phyloP scores from a whole-genome alignment of 805 yeast genomes.

The Isabelozyma rhagii region DNA sequence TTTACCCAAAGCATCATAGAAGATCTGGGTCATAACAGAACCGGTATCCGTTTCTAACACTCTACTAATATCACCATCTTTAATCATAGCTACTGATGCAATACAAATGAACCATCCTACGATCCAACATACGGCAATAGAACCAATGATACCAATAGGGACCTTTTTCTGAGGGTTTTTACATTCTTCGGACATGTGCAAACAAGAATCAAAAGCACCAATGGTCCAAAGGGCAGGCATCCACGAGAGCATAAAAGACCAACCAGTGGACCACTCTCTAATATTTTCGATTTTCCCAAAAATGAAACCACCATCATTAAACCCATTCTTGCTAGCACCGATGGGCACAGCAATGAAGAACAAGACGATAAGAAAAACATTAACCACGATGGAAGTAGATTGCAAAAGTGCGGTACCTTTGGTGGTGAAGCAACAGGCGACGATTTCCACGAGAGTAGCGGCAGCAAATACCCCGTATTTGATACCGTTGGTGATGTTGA shows the following conservation, averaged over 20 bases:
- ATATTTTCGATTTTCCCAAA: slow-evolving; percentile 52
- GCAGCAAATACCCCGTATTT: slow-evolving; percentile 67
- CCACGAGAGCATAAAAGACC: slow-evolving; percentile 51
- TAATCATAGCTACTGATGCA: slow-evolving; percentile 53
- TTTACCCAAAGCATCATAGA: slow-evolving; percentile 59
- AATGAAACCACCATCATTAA: slow-evolving; percentile 2
- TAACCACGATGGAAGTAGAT: slow-evolving; percentile 53
- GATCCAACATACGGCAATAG: slow-evolving; percentile 55
- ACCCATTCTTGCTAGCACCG: slow-evolving; percentile 40
- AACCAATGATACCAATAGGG: slow-evolving; percentile 61
- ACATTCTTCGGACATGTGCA: slow-evolving; percentile 73
- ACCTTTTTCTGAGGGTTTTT: slow-evolving; percentile 58
- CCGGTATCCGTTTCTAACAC: slow-evolving; percentile 49
- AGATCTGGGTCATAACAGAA: slow-evolving; percentile 63
- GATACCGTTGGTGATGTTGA: slow-evolving; percentile 50
- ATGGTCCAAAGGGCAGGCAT: slow-evolving; percentile 76
- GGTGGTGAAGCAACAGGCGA: slow-evolving; percentile 56
- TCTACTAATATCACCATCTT: slow-evolving; percentile 38
- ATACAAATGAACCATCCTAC: slow-evolving; percentile 58
- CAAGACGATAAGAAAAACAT: slow-evolving; percentile 49
- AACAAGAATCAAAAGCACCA: slow-evolving; percentile 69
- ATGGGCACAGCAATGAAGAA: slow-evolving; percentile 64
- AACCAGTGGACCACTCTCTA: slow-evolving; percentile 44
- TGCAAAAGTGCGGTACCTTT: slow-evolving; percentile 57
- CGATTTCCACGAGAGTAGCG: slow-evolving; percentile 49